These are phyloP conservation scores for Brasilioporus rufonigricans DNA, from an alignment of 768 basidiomycete genomes.

Conservation along the genomic window DNA sequence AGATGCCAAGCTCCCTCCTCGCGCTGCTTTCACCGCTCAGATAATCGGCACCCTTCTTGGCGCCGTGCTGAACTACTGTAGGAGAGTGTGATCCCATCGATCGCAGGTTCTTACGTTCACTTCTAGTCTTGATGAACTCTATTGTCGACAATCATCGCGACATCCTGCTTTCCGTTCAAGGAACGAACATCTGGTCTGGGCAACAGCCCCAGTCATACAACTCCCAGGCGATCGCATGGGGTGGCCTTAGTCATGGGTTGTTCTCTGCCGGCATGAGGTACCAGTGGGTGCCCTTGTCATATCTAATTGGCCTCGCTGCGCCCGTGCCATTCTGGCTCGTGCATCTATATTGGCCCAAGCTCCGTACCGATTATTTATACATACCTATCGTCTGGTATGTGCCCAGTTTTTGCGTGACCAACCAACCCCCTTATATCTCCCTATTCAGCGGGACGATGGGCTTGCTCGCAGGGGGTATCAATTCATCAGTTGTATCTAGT, in stretches of 20 bases:
- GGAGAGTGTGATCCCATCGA: not conserved
- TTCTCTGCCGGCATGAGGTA: slow-evolving; percentile 32
- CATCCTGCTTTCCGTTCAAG: slow-evolving; percentile 52
- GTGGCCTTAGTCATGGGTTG: slow-evolving; percentile 36
- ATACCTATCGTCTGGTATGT: slow-evolving; percentile 29
- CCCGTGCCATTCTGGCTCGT: slow-evolving; percentile 43
- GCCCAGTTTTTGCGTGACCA: not conserved
- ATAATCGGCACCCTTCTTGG: slow-evolving; percentile 55
- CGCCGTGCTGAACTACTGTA: slow-evolving; percentile 45
- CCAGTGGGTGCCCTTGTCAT: slow-evolving; percentile 41
- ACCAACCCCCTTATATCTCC: not conserved
- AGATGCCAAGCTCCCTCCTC: slow-evolving; percentile 58
- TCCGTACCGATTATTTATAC: slow-evolving; percentile 26
- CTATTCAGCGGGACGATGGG: slow-evolving; percentile 16
- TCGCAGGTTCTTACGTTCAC: slow-evolving; percentile 9
- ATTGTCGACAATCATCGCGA: slow-evolving; percentile 51
- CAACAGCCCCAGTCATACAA: slow-evolving; percentile 31
- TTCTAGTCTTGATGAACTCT: slow-evolving; percentile 55
- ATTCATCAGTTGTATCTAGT: slow-evolving; percentile 20
- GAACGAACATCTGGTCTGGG: slow-evolving; percentile 41
- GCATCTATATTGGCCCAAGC: slow-evolving; percentile 36
- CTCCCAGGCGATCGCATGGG: slow-evolving; percentile 38
- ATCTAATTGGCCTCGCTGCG: slow-evolving; percentile 30
- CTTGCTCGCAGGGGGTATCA: slow-evolving; percentile 25
- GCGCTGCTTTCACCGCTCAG: slow-evolving; percentile 61